phyloP scores from a whole-genome alignment of 768 basidiomycete genomes.

The Boletus speciosus region DNA sequence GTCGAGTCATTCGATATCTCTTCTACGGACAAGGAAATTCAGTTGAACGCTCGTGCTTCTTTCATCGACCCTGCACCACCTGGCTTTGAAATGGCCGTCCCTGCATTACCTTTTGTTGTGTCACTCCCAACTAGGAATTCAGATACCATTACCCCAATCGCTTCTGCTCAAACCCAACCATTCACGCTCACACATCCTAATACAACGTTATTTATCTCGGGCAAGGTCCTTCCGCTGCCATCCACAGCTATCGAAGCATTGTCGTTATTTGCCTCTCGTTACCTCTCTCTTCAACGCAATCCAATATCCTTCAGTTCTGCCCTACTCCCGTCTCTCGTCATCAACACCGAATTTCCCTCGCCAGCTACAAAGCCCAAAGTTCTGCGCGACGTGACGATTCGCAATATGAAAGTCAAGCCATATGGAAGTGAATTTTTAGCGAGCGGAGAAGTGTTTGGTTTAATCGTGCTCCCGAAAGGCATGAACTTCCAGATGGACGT shows the following conservation, averaged over 20 bases:
- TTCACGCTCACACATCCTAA: slow-evolving; percentile 67
- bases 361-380: slow-evolving; percentile 62
- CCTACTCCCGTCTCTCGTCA: slow-evolving; percentile 47
- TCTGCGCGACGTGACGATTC: slow-evolving; percentile 68
- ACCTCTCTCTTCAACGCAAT: slow-evolving; percentile 55
- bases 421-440: slow-evolving; percentile 49
- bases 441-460: slow-evolving; percentile 65
- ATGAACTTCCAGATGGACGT: slow-evolving; percentile 66
- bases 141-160: slow-evolving; percentile 42
- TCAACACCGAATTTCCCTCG: slow-evolving; percentile 57
- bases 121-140: slow-evolving; percentile 39
- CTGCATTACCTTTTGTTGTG: slow-evolving; percentile 60
- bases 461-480: slow-evolving; percentile 64
- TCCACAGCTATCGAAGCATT: slow-evolving; percentile 40
- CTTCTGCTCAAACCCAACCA: slow-evolving; percentile 50
- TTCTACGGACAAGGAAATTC: slow-evolving; percentile 35
- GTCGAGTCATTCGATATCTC: slow-evolving; percentile 53
- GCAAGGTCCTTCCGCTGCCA: slow-evolving; percentile 53
- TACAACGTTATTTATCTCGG: slow-evolving; percentile 54
- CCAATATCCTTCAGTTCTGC: slow-evolving; percentile 57
- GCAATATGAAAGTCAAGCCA: slow-evolving; percentile 69
- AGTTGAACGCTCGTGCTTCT: slow-evolving; percentile 52
- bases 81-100: slow-evolving; percentile 47
- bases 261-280: slow-evolving; percentile 61
- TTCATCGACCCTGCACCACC: slow-evolving; percentile 55